Base-by-base conservation (phyloP, 2,329 filamentous ascomycete species). In the Aphanocladium album region DNA sequence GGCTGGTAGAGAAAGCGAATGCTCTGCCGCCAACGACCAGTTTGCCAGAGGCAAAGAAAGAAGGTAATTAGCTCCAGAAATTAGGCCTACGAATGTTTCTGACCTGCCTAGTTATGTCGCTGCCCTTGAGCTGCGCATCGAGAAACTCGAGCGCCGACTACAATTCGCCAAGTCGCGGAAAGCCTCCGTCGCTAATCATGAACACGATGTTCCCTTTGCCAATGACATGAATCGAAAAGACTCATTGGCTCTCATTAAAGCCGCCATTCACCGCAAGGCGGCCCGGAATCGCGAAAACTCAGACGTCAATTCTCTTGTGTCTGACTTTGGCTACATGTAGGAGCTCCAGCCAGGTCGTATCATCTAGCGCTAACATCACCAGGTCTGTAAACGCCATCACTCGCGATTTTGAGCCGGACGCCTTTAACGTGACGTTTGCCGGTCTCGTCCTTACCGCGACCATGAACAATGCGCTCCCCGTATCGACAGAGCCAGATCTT, bases 371-470 rank as follows among this genome's bases (percentile, higher is more conserved):
- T 27, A 16, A 60, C 57, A 37, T 51, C 30, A 14, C 50, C 67
- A 95, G 91, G 60, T 91, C 93, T 5, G 91, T 99, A 70, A 96
- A 96, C 77, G 93, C 95, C 30, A 97, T 93, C 0, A 93, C 93
- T 1, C 84, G 92, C 70, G 95, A 98, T 73, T 97, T 97, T 70
- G 91, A 96, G 72, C 89, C 91, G 9, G 91, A 93, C 61, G 87
- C 89, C 33, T 89, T 86, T 62, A 91, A 91, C 68, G 96, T 96
- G 83, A 96, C 92, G 0, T 97, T 97, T 80, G 91, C 92, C 27
- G 88, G 91, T 39, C 82, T 98, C 21, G 89, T 97, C 25, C 77
- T 96, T 30, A 90, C 90, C n/a, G 89, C 93, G 6, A 87, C 90
- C 41, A 85, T 85, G 11, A 90, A 91, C 66, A 87, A 92, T 68